A percentile compares a stretch with the other conserved stretches of the same genome.
These are phyloP conservation scores for Pouteria campechiana DNA, from an alignment of 179 eudicot genomes.

Conservation along the genomic window DNA sequence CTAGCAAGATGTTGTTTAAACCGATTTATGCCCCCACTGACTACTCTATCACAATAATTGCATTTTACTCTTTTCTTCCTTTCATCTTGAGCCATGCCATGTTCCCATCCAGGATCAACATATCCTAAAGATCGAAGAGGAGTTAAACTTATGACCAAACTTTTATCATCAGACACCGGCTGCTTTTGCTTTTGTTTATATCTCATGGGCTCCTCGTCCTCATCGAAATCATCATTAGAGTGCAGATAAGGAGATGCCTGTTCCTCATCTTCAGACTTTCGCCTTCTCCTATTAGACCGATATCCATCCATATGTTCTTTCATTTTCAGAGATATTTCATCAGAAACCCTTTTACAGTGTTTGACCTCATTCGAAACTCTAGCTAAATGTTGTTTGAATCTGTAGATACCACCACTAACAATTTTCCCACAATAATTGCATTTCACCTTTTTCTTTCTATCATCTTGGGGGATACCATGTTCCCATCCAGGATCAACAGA, in stretches of 20 bases:
- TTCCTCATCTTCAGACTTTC: slow-evolving; percentile 55
- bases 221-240: slow-evolving; percentile 44
- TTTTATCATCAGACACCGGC: slow-evolving; percentile 41
- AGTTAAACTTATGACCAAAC: slow-evolving; percentile 45
- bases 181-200: slow-evolving; percentile 67
- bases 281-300: slow-evolving; percentile 61
- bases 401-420: slow-evolving; percentile 94
- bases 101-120: slow-evolving; percentile 97
- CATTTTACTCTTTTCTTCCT: slow-evolving; percentile 94
- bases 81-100: slow-evolving; percentile 95
- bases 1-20: slow-evolving; percentile 94
- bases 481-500: slow-evolving; percentile 96
- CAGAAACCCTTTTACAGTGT: slow-evolving; percentile 84
- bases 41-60: slow-evolving; percentile 89
- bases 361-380: slow-evolving; percentile 92
- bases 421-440: slow-evolving; percentile 94
- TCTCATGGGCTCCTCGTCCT: slow-evolving; percentile 38
- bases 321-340: slow-evolving; percentile 77
- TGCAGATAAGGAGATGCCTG: slow-evolving; percentile 47
- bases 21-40: slow-evolving; percentile 96
- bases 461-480: slow-evolving; percentile 90
- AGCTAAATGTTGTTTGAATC: slow-evolving; percentile 90
- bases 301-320: slow-evolving; percentile 66
- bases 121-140: slow-evolving; percentile 94
- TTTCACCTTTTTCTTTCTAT: slow-evolving; percentile 81